Evolutionary conservation across 805 yeast species (phyloP), one percentile per base, ranked within the genome.

Genomic region (Saccharomyces mikatae): DNA sequence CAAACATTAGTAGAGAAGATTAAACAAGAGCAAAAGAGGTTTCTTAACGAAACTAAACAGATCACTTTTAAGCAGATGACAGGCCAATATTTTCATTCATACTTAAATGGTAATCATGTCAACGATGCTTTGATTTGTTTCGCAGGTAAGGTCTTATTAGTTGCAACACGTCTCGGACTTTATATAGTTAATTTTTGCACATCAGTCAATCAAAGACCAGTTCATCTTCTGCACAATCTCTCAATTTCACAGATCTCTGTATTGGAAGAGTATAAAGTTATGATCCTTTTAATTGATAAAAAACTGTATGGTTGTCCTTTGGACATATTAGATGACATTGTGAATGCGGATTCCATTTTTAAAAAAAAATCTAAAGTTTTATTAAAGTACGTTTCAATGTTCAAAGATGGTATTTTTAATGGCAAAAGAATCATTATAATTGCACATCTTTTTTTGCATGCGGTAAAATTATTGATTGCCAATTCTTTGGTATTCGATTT

Each of bases 211-310:
- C 61, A 46, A 80, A 83, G 81, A 50, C 97, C 97, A 2, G 79
- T 83, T 11, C 81, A 84, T 73, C 82, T 90, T 17, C 80, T 94
- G 28, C 78, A 84, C 50, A 85, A 86, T 62, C 76, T 80, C 46
- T 87, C 87, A 60, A 89, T 94, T 21, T 82, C 90, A 0, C 99
- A 94, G 69, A 77, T 91, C 55, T 97, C 92, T 61, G 96, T 90
- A 1, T 73, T 94, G 60, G 97, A 91, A 58, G 97, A 90, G 68
- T 91, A 90, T 67, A 87, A 88, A 57, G 84, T 90, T 49, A 73
- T 94, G 30, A 74, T 94, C 59, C 84, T 89, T 8, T 75, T 94
- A 53, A 80, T 89, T 22, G 99, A 94, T 69, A 90, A 89, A 69
- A 82, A 83, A 47, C 68, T 94, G 49, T 83, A 83, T 62, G 89